phyloP scores from a whole-genome alignment of 345 rosid genomes.

The Rhodomyrtus tomentosa region DNA sequence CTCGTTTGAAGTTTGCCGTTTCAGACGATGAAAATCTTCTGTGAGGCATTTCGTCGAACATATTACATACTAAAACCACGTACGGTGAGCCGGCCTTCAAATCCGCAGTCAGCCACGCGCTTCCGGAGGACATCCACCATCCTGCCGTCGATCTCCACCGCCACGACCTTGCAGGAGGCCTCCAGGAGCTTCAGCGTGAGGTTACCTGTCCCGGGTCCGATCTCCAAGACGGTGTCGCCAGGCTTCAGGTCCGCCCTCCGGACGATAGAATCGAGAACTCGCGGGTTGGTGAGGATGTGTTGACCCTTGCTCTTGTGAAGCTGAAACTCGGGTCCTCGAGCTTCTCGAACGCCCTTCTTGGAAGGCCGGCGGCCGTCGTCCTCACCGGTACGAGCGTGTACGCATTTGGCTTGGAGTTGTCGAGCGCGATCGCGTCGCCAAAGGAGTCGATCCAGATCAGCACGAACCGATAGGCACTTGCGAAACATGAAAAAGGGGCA shows the following conservation, averaged over 20 bases:
- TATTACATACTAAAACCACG: not conserved
- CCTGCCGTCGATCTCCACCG: conserved; percentile 63
- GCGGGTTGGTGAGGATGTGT: conserved; percentile 74
- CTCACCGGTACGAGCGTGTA: not conserved
- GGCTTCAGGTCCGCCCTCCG: conserved; percentile 35
- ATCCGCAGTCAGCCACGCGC: conserved; percentile 35
- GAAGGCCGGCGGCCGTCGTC: not conserved
- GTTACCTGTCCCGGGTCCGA: conserved; percentile 91
- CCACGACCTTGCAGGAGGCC: conserved; percentile 44
- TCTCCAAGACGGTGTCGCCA: conserved; percentile 64
- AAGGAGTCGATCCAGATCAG: not conserved
- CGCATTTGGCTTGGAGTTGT: not conserved
- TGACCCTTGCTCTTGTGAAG: conserved; percentile 83
- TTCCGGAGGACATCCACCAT: conserved; percentile 62
- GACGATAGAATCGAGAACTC: conserved; percentile 67
- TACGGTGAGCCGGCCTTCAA: conserved; percentile 43
- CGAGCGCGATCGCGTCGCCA: not conserved
- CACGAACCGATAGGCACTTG: not conserved
- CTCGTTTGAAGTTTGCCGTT: not conserved
- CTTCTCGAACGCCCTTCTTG: not conserved
- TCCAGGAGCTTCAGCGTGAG: conserved; percentile 77
- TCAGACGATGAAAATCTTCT: not conserved
- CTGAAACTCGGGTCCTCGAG: conserved; percentile 20
- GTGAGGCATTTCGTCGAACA: conserved; percentile 43
- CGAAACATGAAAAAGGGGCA: not conserved